Evolutionary conservation across 1,139 yeast genomes (phyloP).

Genomic region (Yamadazyma conglobata): DNA sequence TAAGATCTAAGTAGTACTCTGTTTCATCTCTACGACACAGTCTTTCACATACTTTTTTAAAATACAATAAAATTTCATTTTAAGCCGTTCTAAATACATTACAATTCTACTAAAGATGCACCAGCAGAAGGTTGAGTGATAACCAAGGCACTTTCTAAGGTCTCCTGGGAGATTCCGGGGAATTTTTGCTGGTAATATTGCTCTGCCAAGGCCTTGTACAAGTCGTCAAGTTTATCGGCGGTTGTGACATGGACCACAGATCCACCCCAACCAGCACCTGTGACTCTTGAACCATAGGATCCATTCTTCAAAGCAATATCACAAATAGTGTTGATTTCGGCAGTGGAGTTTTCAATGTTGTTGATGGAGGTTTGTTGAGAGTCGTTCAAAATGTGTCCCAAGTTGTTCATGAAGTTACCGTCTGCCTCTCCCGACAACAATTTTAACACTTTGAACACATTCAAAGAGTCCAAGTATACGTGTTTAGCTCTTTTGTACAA

Average conservation of each 20-base stretch:
- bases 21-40: too few species aligned
- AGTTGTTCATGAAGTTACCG: conserved; percentile 29
- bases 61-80: too few species aligned
- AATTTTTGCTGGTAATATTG: conserved; percentile 49
- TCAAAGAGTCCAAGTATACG: conserved; percentile 59
- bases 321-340: conserved; percentile 54
- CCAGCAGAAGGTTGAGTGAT: conserved; percentile 61
- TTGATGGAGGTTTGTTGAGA: conserved; percentile 53
- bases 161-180: conserved; percentile 44
- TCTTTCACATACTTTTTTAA: too few species aligned
- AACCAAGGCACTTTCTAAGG: conserved; percentile 51
- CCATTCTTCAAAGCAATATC: conserved; percentile 53
- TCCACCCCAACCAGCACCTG: conserved; percentile 87
- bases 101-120: conserved; percentile 36
- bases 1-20: too few species aligned
- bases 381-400: conserved; percentile 58
- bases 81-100: too few species aligned
- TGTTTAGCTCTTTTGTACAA: conserved; percentile 60
- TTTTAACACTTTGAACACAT: conserved; percentile 53
- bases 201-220: conserved; percentile 44
- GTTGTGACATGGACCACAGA: conserved; percentile 64
- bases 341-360: conserved; percentile 51
- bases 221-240: conserved; percentile 38
- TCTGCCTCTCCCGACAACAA: conserved; percentile 23
- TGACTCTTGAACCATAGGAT: conserved; percentile 63